Evolutionary conservation across 208 protist species (phyloP), one percentile per base, ranked within the genome.

Genomic region (Acanthamoeba healyi): DNA sequence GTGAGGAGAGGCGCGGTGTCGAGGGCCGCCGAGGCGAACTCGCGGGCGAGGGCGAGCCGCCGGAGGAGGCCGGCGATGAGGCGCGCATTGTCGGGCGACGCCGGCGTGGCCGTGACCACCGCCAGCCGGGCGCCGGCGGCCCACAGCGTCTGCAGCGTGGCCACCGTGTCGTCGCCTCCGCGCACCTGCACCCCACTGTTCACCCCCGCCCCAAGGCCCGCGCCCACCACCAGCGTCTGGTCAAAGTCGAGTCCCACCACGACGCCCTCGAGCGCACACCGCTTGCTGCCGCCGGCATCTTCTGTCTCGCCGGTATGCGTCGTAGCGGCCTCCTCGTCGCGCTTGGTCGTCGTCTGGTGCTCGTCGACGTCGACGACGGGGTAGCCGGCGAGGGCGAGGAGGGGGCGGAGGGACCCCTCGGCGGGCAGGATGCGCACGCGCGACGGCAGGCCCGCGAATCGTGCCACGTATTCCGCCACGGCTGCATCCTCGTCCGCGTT

Each of bases 181-280:
- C 79, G 36, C 10, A 87, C 26, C 6, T 26, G 49, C 12, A 51
- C 46, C 15, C 38, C 70, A 17, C 4, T 42, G 4, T 7, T 42
- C 19, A 7, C 9, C 9, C 49, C 46, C 7, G 79, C 46, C 9
- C 42, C 79, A 51, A 63, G 79, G n/a, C 49, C 49, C 4, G 79
- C 49, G 6, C 49, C 49, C 29, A 51, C 14, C 5, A 61, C 32
- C 9, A 87, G 46, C 6, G 79, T 87, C 49, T 87, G 79, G 49
- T 87, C 79, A 29, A 87, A 87, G 79, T 87, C 79, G 44, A 87
- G 79, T 22, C 29, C 79, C 5, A 87, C 32, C 7, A 87, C 46
- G 40, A 61, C 34, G 14, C 79, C 49, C 49, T 87, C 49, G 42
- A 44, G 70, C 10, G 70, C 10, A 44, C 36, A 79, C 9, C 36